Base-by-base conservation (phyloP, 495 filamentous ascomycete genomes). In the Penicillium manginii region DNA sequence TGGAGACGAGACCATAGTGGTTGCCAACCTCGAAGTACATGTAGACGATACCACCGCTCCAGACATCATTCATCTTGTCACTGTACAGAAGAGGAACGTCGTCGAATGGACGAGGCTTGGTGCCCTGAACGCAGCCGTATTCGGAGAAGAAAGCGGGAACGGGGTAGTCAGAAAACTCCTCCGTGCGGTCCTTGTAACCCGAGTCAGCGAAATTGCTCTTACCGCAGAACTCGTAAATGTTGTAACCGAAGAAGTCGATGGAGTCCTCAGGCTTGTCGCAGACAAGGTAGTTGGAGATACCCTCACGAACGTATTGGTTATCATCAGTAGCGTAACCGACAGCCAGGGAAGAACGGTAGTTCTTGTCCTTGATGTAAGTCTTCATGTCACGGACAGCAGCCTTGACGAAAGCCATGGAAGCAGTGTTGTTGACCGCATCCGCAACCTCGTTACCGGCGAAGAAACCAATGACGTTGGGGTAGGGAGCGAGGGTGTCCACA, bases 221-320 rank as follows among this genome's bases (percentile, higher is more conserved):
- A 59, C 96, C 96, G 73, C 94, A 98, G 93, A 93, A 98, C 54
- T 91, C 92, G 80, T 98, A 98, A 81, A 98, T 96, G 79, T 98
- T 98, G 87, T 97, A 97, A 54, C 94, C 96, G 90, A 93, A 98
- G 81, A 92, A 96, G 76, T 98, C 96, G 59, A 97, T 96, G 52
- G 86, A 80, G 40, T 84, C 80, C 0, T 71, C 72, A 45, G 79
- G 55, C 49, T 87, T 75, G 61, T 92, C 92, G 70, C 94, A 98
- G 81, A 96, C 89, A 78, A 98, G 96, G 80, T 96, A 98, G 70
- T 92, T 76, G 50, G 90, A 88, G 64, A 98, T 81, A 62, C 89
- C 68, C 47, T 74, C 77, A 68, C 96, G 91, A 65, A 96, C 96
- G 9, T 83, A 80, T 11, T 85, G 74, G 66, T 96, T 91, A 65